Evolutionary conservation across 2,329 filamentous ascomycete genomes (phyloP).

Genomic region (Knufia petricola): DNA sequence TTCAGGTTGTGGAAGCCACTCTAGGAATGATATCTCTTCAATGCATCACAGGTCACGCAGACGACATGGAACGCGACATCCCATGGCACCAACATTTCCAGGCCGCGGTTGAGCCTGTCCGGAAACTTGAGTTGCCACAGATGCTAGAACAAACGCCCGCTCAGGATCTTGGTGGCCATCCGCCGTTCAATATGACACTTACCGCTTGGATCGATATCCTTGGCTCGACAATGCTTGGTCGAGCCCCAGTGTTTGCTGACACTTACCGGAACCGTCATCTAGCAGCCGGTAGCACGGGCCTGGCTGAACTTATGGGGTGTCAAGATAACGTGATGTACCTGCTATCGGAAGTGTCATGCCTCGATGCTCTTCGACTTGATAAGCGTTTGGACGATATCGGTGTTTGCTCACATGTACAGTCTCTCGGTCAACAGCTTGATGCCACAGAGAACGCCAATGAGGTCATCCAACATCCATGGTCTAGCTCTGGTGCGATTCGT

Average conservation of each 20-base stretch:
- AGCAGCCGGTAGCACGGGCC: slow-evolving; percentile 53
- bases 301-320: slow-evolving; percentile 92
- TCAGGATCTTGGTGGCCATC: slow-evolving; percentile 37
- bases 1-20: slow-evolving; percentile 82
- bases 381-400: slow-evolving; percentile 72
- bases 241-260: slow-evolving; percentile 79
- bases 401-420: slow-evolving; percentile 79
- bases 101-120: slow-evolving; percentile 73
- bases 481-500: slow-evolving; percentile 60
- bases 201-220: slow-evolving; percentile 96
- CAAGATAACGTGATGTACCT: slow-evolving; percentile 96
- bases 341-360: slow-evolving; percentile 92
- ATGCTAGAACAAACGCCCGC: slow-evolving; percentile 51
- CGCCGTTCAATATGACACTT: slow-evolving; percentile 91
- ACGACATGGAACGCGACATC: slow-evolving; percentile 77
- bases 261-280: slow-evolving; percentile 94
- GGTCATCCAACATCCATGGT: slow-evolving; percentile 50
- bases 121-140: slow-evolving; percentile 70
- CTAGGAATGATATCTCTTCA: slow-evolving; percentile 96
- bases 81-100: slow-evolving; percentile 97
- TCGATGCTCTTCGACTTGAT: slow-evolving; percentile 75
- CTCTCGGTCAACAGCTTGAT: slow-evolving; percentile 78
- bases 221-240: slow-evolving; percentile 81
- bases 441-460: slow-evolving; percentile 58
- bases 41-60: slow-evolving; percentile 74